Conservation (phyloP, 768 basidiomycete genomes). For the Pleurotus cornucopiae region DNA sequence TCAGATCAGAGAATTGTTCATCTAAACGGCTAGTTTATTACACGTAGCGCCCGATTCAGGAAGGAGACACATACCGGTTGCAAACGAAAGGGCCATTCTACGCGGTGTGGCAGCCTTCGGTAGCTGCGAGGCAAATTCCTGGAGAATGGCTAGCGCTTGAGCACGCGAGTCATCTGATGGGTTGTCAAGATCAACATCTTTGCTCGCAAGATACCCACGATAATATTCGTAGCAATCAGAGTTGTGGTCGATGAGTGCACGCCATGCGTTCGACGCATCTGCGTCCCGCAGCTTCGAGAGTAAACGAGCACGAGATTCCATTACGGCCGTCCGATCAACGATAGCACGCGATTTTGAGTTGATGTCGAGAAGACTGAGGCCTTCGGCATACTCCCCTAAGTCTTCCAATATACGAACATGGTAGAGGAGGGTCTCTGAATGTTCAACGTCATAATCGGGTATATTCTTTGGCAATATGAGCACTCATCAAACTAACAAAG, state of each 20-base stretch:
- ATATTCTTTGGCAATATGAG: slow-evolving; percentile 48
- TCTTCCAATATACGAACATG: slow-evolving; percentile 74
- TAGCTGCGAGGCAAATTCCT: slow-evolving; percentile 54
- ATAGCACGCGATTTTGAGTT: slow-evolving; percentile 62
- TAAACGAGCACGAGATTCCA: slow-evolving; percentile 73
- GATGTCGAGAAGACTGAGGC: slow-evolving; percentile 58
- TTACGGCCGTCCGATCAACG: slow-evolving; percentile 65
- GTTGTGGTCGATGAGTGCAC: slow-evolving; percentile 78
- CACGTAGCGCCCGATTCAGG: neutral
- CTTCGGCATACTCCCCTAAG: slow-evolving; percentile 55
- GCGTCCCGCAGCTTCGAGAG: slow-evolving; percentile 61
- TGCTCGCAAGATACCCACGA: slow-evolving; percentile 60
- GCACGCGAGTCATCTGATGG: slow-evolving; percentile 45
- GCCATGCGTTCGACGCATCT: slow-evolving; percentile 81
- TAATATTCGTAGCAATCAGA: slow-evolving; percentile 83
- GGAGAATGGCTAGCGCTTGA: slow-evolving; percentile 54
- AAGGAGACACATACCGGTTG: slow-evolving; percentile 29
- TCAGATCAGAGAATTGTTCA: slow-evolving; percentile 63
- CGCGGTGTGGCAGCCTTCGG: slow-evolving; percentile 69
- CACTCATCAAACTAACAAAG: neutral
- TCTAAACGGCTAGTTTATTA: slow-evolving; percentile 15
- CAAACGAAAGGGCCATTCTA: slow-evolving; percentile 68
- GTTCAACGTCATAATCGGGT: slow-evolving; percentile 75
- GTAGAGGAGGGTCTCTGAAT: slow-evolving; percentile 79
- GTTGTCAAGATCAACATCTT: slow-evolving; percentile 55